Conservation (phyloP, 352 stramenopile genomes). For the Detonula confervacea region DNA sequence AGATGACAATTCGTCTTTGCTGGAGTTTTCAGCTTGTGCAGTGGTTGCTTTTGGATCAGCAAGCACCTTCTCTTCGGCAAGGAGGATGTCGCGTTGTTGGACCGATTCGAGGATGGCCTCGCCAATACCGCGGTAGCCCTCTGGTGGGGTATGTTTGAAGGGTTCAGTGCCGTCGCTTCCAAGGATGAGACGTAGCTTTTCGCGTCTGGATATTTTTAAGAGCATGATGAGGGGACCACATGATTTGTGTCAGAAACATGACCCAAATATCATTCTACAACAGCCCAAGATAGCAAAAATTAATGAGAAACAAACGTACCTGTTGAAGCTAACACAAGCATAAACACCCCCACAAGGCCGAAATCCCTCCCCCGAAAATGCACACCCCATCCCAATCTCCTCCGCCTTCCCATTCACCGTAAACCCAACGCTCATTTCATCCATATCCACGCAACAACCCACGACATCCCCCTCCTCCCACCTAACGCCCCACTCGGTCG, state of each 20-base stretch:
- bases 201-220: too few species aligned
- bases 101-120: conserved; percentile 75
- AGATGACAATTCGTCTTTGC: conserved; percentile 21
- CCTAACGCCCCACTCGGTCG: conserved; percentile 80
- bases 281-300: too few species aligned
- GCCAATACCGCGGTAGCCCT: conserved; percentile 81
- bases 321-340: conserved; percentile 88
- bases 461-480: conserved; percentile 86
- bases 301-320: too few species aligned
- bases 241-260: neutral
- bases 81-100: conserved; percentile 64
- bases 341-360: conserved; percentile 85
- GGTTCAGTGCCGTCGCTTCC: conserved; percentile 70
- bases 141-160: conserved; percentile 81
- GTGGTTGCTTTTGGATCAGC: too few species aligned
- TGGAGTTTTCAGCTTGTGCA: neutral
- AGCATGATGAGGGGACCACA: too few species aligned
- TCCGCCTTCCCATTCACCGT: conserved; percentile 87
- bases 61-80: conserved; percentile 75
- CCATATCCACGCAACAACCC: conserved; percentile 86
- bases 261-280: too few species aligned
- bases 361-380: conserved; percentile 85
- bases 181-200: conserved; percentile 86
- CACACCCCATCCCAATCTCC: conserved; percentile 87
- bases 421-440: conserved; percentile 84